Evolutionary conservation across 2,329 filamentous ascomycete genomes (phyloP).

Genomic region (Fusarium robinianum): DNA sequence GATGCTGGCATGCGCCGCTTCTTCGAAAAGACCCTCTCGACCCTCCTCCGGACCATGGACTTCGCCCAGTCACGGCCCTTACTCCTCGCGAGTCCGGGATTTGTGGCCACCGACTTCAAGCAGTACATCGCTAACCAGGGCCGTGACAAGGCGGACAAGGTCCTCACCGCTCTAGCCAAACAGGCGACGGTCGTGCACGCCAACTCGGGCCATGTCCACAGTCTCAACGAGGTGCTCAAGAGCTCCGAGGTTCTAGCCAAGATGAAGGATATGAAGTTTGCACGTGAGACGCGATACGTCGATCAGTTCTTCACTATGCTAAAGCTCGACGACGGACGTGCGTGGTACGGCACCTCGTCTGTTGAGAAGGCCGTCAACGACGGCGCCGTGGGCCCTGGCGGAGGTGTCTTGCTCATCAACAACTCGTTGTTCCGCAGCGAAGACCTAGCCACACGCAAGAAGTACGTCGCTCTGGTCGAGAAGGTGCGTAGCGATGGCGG

Average conservation of each 20-base stretch:
- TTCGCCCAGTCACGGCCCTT: slow-evolving; percentile 72
- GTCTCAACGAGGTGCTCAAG: slow-evolving; percentile 83
- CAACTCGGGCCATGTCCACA: slow-evolving; percentile 83
- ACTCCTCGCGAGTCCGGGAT: slow-evolving; percentile 86
- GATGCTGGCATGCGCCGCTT: slow-evolving; percentile 73
- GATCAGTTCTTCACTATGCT: slow-evolving; percentile 80
- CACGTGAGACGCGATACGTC: slow-evolving; percentile 80
- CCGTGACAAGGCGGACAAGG: slow-evolving; percentile 65
- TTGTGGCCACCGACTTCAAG: slow-evolving; percentile 80
- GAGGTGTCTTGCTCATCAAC: slow-evolving; percentile 82
- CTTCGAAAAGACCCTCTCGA: slow-evolving; percentile 75
- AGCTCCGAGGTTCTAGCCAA: slow-evolving; percentile 76
- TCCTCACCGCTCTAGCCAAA: slow-evolving; percentile 64
- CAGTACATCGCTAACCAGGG: slow-evolving; percentile 70
- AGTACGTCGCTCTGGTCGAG: slow-evolving; percentile 86
- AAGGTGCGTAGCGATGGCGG: slow-evolving; percentile 85
- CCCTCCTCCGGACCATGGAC: slow-evolving; percentile 78
- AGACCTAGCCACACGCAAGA: slow-evolving; percentile 73
- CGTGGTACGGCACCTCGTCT: slow-evolving; percentile 86
- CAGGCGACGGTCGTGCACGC: slow-evolving; percentile 78
- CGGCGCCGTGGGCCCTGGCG: slow-evolving; percentile 85
- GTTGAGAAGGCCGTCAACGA: slow-evolving; percentile 83
- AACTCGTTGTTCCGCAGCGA: slow-evolving; percentile 86
- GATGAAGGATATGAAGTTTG: slow-evolving; percentile 86
- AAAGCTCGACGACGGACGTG: slow-evolving; percentile 81